Conservation (phyloP, 75 land plant species). For the Selaginella tamariscina region DNA sequence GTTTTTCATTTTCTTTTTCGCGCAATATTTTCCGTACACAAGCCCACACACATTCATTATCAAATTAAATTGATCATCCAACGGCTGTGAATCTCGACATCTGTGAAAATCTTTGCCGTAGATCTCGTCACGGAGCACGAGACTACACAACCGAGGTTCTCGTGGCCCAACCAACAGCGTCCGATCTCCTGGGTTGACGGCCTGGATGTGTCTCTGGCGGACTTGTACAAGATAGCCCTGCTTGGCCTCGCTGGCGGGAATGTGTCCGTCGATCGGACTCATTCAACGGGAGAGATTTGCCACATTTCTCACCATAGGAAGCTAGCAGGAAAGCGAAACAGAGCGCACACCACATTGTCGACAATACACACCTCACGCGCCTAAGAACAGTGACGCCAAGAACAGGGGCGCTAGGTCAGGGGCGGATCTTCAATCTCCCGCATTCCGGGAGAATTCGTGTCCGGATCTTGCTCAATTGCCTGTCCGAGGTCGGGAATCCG, state of each 20-base stretch:
- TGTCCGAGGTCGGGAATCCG: too few species aligned
- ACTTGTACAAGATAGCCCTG: not conserved
- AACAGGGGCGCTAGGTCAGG: not conserved
- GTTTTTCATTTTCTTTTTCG: too few species aligned
- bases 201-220: not conserved
- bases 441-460: not conserved
- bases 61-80: too few species aligned
- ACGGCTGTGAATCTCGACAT: not conserved
- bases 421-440: not conserved
- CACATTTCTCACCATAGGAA: not conserved
- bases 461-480: too few species aligned
- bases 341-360: not conserved
- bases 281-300: not conserved
- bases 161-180: not conserved
- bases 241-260: not conserved
- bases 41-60: too few species aligned
- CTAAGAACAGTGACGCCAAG: not conserved
- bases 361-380: not conserved
- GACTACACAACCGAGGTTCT: not conserved
- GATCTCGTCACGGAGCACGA: not conserved
- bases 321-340: not conserved
- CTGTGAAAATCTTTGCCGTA: not conserved
- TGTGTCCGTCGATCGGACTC: not conserved
- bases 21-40: too few species aligned
- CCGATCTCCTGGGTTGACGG: not conserved